Evolutionary conservation across 495 filamentous ascomycete species (phyloP).

Genomic region (Apodospora peruviana): DNA sequence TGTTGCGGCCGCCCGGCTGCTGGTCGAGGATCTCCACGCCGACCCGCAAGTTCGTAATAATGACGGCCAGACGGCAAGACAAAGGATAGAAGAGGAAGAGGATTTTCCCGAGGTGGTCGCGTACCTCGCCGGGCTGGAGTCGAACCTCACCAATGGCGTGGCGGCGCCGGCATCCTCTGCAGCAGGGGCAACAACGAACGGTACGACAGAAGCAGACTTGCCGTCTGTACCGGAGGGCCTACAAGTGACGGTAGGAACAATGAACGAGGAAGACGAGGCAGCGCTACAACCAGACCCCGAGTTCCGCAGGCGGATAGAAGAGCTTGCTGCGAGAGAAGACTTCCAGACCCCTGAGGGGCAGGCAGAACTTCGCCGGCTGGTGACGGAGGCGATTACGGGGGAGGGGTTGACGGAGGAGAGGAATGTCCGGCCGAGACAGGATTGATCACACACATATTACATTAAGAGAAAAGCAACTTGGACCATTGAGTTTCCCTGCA

Average conservation of each 20-base stretch:
- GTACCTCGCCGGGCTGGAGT: conserved; percentile 52
- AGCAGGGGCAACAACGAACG: conserved; percentile 5
- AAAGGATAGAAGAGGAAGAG: conserved; percentile 65
- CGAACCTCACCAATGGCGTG: conserved; percentile 25
- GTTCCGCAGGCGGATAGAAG: conserved; percentile 68
- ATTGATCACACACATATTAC: too few species aligned
- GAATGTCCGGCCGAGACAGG: conserved; percentile 56
- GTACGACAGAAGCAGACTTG: conserved; percentile 2
- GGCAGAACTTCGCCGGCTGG: conserved; percentile 58
- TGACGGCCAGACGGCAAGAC: conserved; percentile 63
- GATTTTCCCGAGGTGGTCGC: conserved; percentile 63
- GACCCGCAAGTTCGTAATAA: conserved; percentile 56
- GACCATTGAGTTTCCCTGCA: background rate
- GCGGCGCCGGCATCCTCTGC: background rate
- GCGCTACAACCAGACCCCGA: conserved; percentile 60
- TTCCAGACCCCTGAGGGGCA: conserved; percentile 69
- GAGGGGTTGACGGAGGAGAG: conserved; percentile 49
- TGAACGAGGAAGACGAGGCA: conserved; percentile 54
- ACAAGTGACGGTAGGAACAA: conserved; percentile 59
- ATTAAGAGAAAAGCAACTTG: background rate
- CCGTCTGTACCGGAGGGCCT: conserved; percentile 63
- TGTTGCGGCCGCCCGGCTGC: conserved; percentile 63
- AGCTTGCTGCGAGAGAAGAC: conserved; percentile 66
- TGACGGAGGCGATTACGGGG: conserved; percentile 62
- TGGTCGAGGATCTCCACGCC: conserved; percentile 77